Percentiles rank a stretch among this genome's conserved stretches.
phyloP scores from a whole-genome alignment of 2,329 filamentous ascomycete genomes.

The Zasmidium angulare region DNA sequence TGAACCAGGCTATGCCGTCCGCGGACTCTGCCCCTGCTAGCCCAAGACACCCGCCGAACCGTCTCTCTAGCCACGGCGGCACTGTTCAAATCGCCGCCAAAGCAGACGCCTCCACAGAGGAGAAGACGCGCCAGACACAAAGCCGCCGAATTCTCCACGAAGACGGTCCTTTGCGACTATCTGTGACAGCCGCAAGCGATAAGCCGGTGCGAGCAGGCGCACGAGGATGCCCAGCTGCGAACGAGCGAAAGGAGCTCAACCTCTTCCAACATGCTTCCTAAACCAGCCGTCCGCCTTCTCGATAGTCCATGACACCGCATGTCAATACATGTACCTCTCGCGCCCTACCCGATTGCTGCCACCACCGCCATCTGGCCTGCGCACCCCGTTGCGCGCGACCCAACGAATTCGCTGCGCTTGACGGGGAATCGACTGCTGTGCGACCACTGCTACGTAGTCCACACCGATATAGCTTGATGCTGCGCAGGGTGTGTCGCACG shows the following conservation, averaged over 20 bases:
- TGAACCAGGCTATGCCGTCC: background rate
- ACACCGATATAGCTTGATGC: slow-evolving; percentile 3
- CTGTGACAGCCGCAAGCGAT: background rate
- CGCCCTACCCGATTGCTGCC: slow-evolving; percentile 3
- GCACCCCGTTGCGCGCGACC: background rate
- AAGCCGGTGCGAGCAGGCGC: slow-evolving; percentile 1
- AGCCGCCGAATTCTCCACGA: background rate
- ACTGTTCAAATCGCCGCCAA: background rate
- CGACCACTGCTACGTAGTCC: slow-evolving; percentile 3
- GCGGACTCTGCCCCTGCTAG: background rate
- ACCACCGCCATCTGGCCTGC: background rate
- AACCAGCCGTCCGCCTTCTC: slow-evolving; percentile 8
- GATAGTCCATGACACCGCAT: slow-evolving; percentile 3
- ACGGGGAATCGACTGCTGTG: slow-evolving; percentile 9
- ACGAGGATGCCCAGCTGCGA: background rate
- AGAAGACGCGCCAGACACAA: background rate
- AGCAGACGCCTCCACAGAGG: background rate
- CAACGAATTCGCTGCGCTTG: slow-evolving; percentile 7
- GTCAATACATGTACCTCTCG: background rate
- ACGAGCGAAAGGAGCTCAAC: background rate
- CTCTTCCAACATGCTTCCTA: background rate
- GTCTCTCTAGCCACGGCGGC: background rate
- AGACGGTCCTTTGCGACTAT: background rate
- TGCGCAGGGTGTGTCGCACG: slow-evolving; percentile 5
- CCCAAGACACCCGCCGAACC: background rate